Base-by-base conservation (phyloP, 2,329 filamentous ascomycete genomes). In the Simplicillium sp. region DNA sequence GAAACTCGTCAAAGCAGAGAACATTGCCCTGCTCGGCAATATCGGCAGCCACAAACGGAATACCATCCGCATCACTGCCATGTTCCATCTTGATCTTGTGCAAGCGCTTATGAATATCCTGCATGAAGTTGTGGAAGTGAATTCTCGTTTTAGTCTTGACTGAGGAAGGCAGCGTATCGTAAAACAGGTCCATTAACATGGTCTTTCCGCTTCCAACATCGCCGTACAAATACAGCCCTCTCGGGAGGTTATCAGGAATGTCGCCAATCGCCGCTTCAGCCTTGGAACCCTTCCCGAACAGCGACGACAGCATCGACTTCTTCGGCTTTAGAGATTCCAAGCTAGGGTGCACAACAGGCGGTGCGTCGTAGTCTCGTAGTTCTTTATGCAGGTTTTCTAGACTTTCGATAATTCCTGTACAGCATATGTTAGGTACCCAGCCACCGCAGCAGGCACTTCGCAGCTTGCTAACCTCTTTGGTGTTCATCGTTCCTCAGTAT, bases 71-170 rank as follows among this genome's bases (percentile, higher is more conserved):
- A 51, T 96, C 88, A 56, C 81, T 88, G 25, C 92, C 92, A 59
- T 94, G 78, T 52, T 81, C 68, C 75, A 92, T 83, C 68, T 95
- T 96, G 64, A 94, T 82, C 57, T 79, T 80, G 67, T 97, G 92
- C 53, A 97, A 68, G 45, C 90, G 76, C 60, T 83, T 87, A 66
- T 98, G 92, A 37, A 97, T 84, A 60, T 94, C 86, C 62, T 97
- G 92, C 92, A 98, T 98, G 69, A 98, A 98, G 61, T 95, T 95
- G 69, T 97, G 88, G 64, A 98, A 98, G 67, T 98, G 92, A 55
- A 98, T 96, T 37, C 92, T 76, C 36, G 83, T 94, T 67, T 95
- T 96, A 28, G 80, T 78, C 43, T 71, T 75, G 48, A 97, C 88
- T 44, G 83, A 82, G 13, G 68, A 60, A 0, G 92, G 92, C 16